phyloP scores from a whole-genome alignment of 2,329 filamentous ascomycete species.

The Ophiostoma fasciatum region DNA sequence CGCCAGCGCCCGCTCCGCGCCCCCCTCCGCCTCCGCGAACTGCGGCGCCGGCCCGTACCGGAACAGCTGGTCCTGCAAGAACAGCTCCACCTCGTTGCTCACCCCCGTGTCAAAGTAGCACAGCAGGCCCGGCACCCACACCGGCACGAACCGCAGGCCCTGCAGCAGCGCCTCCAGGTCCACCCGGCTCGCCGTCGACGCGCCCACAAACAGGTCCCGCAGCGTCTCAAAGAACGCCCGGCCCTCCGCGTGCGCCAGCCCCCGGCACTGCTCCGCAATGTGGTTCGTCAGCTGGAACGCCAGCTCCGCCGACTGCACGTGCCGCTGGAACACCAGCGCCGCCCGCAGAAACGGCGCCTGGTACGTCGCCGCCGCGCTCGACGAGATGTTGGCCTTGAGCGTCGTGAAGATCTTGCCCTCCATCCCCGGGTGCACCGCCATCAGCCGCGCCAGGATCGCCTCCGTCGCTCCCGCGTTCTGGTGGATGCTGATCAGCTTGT shows the following conservation, averaged over 20 bases:
- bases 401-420: constrained; percentile 37
- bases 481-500: constrained; percentile 50
- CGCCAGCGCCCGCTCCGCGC: constrained; percentile 16
- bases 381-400: constrained; percentile 37
- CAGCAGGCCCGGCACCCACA: constrained; percentile 38
- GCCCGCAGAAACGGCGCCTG: constrained; percentile 44
- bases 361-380: constrained; percentile 30
- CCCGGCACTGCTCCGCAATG: constrained; percentile 27
- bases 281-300: constrained; percentile 27
- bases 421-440: constrained; percentile 35
- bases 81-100: constrained; percentile 25
- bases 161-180: neutral
- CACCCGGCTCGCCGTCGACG: neutral
- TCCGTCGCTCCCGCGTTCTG: constrained; percentile 37
- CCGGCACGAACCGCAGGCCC: constrained; percentile 20
- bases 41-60: constrained; percentile 17
- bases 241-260: constrained; percentile 32
- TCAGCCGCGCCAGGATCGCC: constrained; percentile 41
- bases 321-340: constrained; percentile 32
- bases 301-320: constrained; percentile 20
- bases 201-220: constrained; percentile 19
- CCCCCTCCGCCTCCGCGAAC: constrained; percentile 19
- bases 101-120: constrained; percentile 30
- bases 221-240: constrained; percentile 32
- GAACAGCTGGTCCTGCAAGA: constrained; percentile 31